Evolutionary conservation across 163 green algal species (phyloP), one percentile per base, ranked within the genome.

Genomic region (Prototheca wickerhamii): DNA sequence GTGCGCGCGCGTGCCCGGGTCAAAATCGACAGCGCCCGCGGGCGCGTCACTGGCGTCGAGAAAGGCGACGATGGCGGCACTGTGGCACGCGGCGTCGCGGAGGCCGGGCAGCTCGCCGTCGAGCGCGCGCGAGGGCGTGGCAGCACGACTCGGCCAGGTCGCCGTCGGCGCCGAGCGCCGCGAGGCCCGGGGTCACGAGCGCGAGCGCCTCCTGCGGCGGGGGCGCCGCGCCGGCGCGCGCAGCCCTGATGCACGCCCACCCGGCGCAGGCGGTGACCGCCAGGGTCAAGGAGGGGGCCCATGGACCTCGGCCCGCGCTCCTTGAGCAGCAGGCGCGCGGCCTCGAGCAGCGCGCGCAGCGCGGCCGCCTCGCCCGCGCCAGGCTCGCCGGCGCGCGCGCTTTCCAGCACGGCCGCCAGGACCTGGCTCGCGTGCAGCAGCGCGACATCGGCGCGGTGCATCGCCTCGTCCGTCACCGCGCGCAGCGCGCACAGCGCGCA

Each of bases 391-490:
- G n/a, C 12, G 15, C 53, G 23, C 53, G 18, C 12, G 5, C 18
- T 25, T 15, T 6, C 33, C 1, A 65, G 28, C 17, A 61, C 26
- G 10, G 52, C 34, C 23, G 64, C n/a, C 58, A 72, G 34, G 12
- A 61, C 29, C 28, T 51, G 49, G 49, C 49, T 58, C 21, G 49
- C 58, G n/a, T 56, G 51, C 6, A 58, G 12, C 23, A 72, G 58
- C 3, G 35, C 49, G n/a, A 57, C 58, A 18, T 72, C 65, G 4
- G 58, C 65, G 2, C 25, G 33, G 0, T 34, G 35, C 7, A 34
- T 29, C 2, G 50, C 58, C 3, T 53, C 46, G 10, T 25, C 15
- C 7, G 58, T 67, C 33, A 61, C 59, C 3, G 46, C 49, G 0
- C 32, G 37, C 4, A n/a, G 23, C 23, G 44, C 63, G 23, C 8